phyloP scores from a whole-genome alignment of 306 rosid genomes.

The Rosa rugosa region DNA sequence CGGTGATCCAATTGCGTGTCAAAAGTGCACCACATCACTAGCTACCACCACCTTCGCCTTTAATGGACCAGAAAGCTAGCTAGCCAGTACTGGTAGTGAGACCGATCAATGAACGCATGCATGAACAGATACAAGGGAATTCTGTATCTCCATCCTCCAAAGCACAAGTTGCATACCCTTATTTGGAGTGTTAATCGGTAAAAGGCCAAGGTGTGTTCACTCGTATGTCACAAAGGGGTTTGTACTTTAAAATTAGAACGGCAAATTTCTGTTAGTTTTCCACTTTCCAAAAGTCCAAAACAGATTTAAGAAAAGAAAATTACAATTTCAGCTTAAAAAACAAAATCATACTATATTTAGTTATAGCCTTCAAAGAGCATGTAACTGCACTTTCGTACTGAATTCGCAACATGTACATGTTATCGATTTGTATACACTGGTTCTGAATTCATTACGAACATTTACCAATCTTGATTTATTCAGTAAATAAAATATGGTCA shows the following conservation, averaged over 20 bases:
- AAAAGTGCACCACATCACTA: conserved; percentile 16
- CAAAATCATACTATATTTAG: background rate
- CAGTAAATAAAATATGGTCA: no score
- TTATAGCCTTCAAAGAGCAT: no score
- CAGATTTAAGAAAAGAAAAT: no score
- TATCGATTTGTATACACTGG: no score
- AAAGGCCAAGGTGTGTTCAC: background rate
- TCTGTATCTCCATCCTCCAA: background rate
- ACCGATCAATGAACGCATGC: background rate
- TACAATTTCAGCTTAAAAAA: no score
- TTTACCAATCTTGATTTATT: background rate
- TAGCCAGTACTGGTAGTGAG: background rate
- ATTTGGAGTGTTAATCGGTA: background rate
- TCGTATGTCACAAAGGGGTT: background rate
- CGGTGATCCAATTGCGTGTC: conserved; percentile 19
- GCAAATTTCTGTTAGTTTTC: no score
- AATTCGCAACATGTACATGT: background rate
- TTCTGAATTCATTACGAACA: background rate
- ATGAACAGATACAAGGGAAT: background rate
- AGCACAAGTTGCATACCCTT: background rate
- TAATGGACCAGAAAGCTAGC: background rate
- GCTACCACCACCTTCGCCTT: background rate
- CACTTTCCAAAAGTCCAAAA: no score
- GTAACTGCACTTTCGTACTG: background rate
- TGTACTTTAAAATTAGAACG: background rate